Conservation (phyloP, 2,329 filamentous ascomycete species). For the Ophiostoma montium region DNA sequence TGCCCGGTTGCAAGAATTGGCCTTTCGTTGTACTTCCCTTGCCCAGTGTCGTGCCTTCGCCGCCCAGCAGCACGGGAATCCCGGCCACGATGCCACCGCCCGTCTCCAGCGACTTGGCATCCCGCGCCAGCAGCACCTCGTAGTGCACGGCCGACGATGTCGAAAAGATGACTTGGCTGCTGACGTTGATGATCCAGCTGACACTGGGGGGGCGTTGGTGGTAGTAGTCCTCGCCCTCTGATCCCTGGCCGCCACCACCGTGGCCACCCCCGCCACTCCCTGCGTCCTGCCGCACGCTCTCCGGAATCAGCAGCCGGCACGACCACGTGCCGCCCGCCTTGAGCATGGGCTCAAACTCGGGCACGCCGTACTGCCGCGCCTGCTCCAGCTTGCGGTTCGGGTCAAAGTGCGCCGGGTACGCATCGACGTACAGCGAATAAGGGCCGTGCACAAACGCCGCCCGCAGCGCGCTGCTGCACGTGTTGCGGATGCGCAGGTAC, state of each 20-base stretch:
- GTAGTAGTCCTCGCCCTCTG: slow-evolving; percentile 9
- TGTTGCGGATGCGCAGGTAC: slow-evolving; percentile 81
- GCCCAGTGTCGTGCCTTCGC: too few relatives aligned
- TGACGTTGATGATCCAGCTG: slow-evolving; percentile 81
- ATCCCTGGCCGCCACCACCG: too few relatives aligned
- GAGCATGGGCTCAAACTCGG: slow-evolving; percentile 90
- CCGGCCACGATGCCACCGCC: slow-evolving; percentile 23
- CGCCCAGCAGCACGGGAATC: slow-evolving; percentile 30
- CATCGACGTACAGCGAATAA: slow-evolving; percentile 77
- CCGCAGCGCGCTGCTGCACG: slow-evolving; percentile 74
- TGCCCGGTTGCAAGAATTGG: slow-evolving; percentile 45
- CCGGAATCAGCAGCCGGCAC: slow-evolving; percentile 65
- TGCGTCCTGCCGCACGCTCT: slow-evolving; percentile 56
- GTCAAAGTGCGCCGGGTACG: slow-evolving; percentile 71
- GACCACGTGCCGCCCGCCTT: slow-evolving; percentile 86
- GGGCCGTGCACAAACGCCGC: slow-evolving; percentile 95
- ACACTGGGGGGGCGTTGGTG: slow-evolving; percentile 35
- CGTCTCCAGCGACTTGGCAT: slow-evolving; percentile 67
- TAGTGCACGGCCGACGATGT: slow-evolving; percentile 75
- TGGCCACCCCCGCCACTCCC: slow-evolving; percentile 42
- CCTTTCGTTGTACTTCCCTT: background rate
- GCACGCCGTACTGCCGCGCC: slow-evolving; percentile 57
- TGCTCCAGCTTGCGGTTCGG: slow-evolving; percentile 66
- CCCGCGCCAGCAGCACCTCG: slow-evolving; percentile 72
- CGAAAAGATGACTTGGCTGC: slow-evolving; percentile 90